phyloP scores from a whole-genome alignment of 2,329 filamentous ascomycete genomes.

The Tolypocladium cylindrosporum region DNA sequence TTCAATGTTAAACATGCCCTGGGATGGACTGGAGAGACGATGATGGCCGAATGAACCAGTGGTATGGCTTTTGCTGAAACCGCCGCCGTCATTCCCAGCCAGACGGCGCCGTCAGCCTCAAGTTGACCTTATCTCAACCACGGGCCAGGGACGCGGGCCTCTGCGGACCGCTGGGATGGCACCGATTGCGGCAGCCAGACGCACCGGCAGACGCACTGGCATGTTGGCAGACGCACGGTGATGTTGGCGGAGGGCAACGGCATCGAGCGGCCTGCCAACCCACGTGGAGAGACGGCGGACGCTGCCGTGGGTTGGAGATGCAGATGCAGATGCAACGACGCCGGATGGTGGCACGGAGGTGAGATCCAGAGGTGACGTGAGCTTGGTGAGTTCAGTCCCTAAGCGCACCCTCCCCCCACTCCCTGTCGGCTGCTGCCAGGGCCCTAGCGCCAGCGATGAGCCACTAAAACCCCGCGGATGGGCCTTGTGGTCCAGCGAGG shows the following conservation, averaged over 20 bases:
- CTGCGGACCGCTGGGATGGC: not conserved
- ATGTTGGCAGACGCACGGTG: no score
- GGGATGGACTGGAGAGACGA: not conserved
- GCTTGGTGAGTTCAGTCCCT: not conserved
- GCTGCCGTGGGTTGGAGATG: not conserved
- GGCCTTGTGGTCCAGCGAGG: slow-evolving; percentile 16
- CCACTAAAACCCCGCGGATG: slow-evolving; percentile 20
- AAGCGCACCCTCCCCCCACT: not conserved
- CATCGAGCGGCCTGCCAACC: not conserved
- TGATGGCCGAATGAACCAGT: not conserved
- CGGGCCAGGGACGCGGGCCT: not conserved
- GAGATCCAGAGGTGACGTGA: not conserved
- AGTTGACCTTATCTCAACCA: not conserved
- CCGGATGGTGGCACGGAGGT: not conserved
- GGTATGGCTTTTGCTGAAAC: not conserved
- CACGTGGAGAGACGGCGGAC: not conserved
- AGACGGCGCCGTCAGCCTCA: not conserved
- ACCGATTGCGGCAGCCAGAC: not conserved
- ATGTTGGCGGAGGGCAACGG: no score
- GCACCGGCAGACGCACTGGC: no score
- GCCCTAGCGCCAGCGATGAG: slow-evolving; percentile 1
- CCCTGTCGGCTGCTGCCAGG: not conserved
- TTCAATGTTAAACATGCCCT: not conserved
- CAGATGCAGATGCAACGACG: not conserved
- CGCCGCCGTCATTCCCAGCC: not conserved